Evolutionary conservation across 176 grass and related monocot genomes (phyloP).

Genomic region (Aegilops speltoides): DNA sequence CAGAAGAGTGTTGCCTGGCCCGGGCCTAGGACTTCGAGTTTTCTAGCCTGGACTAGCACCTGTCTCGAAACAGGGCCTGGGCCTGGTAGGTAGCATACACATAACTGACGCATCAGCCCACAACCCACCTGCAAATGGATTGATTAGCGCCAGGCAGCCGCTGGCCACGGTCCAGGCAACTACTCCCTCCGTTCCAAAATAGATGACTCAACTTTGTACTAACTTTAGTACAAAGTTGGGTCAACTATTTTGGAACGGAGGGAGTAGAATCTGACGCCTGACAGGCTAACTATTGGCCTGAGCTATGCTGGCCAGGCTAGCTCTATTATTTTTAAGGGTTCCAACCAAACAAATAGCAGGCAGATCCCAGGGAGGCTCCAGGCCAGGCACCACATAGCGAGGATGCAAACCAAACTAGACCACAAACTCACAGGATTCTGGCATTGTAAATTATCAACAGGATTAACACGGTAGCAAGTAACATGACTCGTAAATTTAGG

Average conservation of each 20-base stretch:
- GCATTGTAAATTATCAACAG: neutral
- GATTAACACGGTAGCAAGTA: constrained; percentile 11
- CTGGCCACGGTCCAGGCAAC: neutral
- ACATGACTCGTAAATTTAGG: neutral
- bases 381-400: neutral
- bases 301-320: neutral
- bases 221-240: too few species aligned
- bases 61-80: neutral
- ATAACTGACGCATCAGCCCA: neutral
- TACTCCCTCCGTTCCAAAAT: too few species aligned
- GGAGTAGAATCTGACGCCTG: neutral
- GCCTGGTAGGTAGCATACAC: neutral
- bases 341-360: neutral
- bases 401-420: neutral
- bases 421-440: neutral
- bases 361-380: neutral
- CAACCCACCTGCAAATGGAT: neutral
- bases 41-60: neutral
- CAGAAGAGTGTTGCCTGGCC: neutral
- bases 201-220: too few species aligned
- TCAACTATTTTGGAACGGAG: too few species aligned
- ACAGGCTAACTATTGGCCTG: neutral
- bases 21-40: neutral
- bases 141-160: neutral
- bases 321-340: neutral